These are phyloP conservation scores for Albugo laibachii DNA, from an alignment of 352 stramenopile genomes.

Conservation along the genomic window DNA sequence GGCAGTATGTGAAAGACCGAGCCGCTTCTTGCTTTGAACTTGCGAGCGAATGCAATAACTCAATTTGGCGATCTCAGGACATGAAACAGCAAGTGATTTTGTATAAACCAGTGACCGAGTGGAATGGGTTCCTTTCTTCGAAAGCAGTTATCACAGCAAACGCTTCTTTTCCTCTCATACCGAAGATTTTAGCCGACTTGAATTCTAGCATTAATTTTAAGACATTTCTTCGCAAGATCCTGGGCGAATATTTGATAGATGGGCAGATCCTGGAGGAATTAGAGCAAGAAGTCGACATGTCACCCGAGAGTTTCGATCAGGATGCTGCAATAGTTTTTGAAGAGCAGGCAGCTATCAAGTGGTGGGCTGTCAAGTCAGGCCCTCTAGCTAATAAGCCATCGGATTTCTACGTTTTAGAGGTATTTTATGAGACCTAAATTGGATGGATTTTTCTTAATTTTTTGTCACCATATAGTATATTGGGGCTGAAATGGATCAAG, in stretches of 20 bases:
- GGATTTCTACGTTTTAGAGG: conserved; percentile 70
- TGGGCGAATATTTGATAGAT: conserved; percentile 67
- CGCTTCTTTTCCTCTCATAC: conserved; percentile 51
- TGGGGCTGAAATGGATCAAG: conserved; percentile 47
- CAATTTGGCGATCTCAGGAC: conserved; percentile 65
- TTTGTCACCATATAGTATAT: conserved; percentile 22
- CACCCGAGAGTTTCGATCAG: conserved; percentile 19
- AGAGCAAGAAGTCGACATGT: no score
- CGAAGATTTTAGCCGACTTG: conserved; percentile 70
- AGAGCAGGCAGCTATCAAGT: conserved; percentile 78
- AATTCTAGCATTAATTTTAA: conserved; percentile 73
- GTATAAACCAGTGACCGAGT: conserved; percentile 72
- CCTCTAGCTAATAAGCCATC: conserved; percentile 58
- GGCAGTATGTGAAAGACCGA: conserved; percentile 72
- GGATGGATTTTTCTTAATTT: not conserved
- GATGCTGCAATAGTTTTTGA: conserved; percentile 46
- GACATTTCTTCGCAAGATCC: conserved; percentile 59
- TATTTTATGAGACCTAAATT: not conserved
- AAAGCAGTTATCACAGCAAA: conserved; percentile 69
- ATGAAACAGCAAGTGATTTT: conserved; percentile 59
- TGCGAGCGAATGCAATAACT: conserved; percentile 45
- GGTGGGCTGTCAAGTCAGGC: conserved; percentile 74
- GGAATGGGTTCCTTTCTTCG: conserved; percentile 68
- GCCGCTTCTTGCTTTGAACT: conserved; percentile 55
- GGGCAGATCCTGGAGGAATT: conserved; percentile 68